Evolutionary conservation across 2,329 filamentous ascomycete species (phyloP), one percentile per base, ranked within the genome.

Genomic region (Verticillium longisporum): DNA sequence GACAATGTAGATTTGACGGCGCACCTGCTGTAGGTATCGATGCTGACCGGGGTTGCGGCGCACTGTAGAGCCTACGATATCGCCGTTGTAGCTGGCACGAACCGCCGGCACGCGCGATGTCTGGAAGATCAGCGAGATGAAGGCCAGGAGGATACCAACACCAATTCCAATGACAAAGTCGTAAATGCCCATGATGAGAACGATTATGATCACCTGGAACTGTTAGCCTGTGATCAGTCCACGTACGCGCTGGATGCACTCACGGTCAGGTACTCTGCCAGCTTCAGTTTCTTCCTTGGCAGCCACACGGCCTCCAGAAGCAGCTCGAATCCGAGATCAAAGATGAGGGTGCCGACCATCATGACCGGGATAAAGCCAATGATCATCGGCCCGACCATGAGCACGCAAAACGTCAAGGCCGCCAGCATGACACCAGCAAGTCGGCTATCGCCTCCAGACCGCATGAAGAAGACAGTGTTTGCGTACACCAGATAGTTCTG

Each of bases 401-500:
- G 88, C 53, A 98, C 85, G 2, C 88, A 88, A 68, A 88, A 86
- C 0, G 95, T 99, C 5, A 90, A 85, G 26, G 82, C 76, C 1
- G 95, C 95, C 58, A 99, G 83, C 79, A 97, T 84, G 32, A 93
- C 82, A 3, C 95, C 95, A 9, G 93, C 95, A 55, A 96, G 78
- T 57, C 95, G 88, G 68, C 87, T 93, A 71, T 96, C 87, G 21
- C 94, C 95, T 15, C 95, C 95, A 56, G 92, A 96, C 32, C 90
- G 87, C 72, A 98, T 96, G 74, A 99, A 98, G 61, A 99, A 87
- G n/a, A 97, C 85, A 65, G 92, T 97, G 72, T 99, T 99, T 62
- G 94, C 94, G 70, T 98, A 99, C 0, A 99, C 95, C 1, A 99
- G 83, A 70, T 99, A 99, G 73, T 99, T 99, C 75, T 96, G 83